Conservation (phyloP, 2,329 filamentous ascomycete genomes). For the Fusarium temperatum region DNA sequence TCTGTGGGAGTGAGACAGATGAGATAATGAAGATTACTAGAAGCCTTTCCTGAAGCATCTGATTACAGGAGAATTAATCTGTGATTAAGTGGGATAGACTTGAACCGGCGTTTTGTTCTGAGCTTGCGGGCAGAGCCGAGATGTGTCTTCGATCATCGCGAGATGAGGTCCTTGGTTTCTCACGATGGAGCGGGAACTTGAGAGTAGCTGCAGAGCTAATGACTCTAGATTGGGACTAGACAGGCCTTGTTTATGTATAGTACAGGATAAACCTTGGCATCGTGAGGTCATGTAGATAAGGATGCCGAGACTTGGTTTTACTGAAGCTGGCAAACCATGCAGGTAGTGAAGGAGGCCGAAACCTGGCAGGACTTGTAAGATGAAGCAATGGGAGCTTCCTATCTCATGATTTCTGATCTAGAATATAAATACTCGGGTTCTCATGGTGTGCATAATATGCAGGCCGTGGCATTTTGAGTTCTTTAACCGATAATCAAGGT, state of each 20-base stretch:
- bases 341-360: rapidly evolving
- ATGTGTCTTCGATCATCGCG: background rate
- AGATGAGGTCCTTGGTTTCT: background rate
- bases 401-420: rapidly evolving
- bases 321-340: rapidly evolving
- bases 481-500: rapidly evolving
- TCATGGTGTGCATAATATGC: background rate
- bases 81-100: background rate
- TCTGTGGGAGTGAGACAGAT: background rate
- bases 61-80: too few species aligned
- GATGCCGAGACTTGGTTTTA: background rate
- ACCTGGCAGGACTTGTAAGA: rapidly evolving
- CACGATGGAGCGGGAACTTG: background rate
- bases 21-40: rapidly evolving
- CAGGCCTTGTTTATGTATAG: rapidly evolving
- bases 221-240: rapidly evolving
- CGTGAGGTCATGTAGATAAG: background rate
- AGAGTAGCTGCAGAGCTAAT: background rate
- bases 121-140: background rate
- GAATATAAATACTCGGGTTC: rapidly evolving
- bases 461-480: background rate
- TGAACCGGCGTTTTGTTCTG: background rate
- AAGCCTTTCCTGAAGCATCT: too few species aligned
- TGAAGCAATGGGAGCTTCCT: background rate
- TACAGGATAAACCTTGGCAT: background rate